Percentiles rank a stretch among this genome's conserved stretches.
Conservation (phyloP, 1,284 basidiomycete genomes). For the Thelephora terrestris region DNA sequence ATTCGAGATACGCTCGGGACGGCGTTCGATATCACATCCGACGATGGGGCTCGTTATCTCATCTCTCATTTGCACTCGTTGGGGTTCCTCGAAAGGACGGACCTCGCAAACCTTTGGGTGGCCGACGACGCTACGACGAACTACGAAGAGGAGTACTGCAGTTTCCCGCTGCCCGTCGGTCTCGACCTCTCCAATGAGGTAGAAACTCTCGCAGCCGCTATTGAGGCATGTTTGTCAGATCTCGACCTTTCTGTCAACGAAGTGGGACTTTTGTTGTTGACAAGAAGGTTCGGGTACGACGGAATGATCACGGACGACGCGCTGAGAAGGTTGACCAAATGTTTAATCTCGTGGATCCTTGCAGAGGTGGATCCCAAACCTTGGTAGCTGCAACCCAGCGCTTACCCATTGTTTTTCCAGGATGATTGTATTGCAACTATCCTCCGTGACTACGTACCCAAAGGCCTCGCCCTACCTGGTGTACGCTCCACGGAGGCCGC, state of each 20-base stretch:
- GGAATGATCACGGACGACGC: conserved; percentile 62
- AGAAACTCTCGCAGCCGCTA: conserved; percentile 57
- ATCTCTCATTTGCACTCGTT: conserved; percentile 50
- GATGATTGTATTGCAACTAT: conserved; percentile 52
- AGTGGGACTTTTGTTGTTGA: conserved; percentile 54
- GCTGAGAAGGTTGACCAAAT: conserved; percentile 39
- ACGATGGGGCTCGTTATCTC: conserved; percentile 40
- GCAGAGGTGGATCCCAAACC: conserved; percentile 37
- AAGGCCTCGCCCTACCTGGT: conserved; percentile 48
- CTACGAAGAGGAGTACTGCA: conserved; percentile 29
- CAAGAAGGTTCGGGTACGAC: conserved; percentile 61
- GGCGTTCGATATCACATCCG: conserved; percentile 46
- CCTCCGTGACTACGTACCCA: conserved; percentile 52
- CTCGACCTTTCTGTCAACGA: conserved; percentile 67
- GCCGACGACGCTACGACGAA: conserved; percentile 16
- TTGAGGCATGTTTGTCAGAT: conserved; percentile 64
- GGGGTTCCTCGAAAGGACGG: conserved; percentile 46
- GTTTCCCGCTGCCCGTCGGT: conserved; percentile 58
- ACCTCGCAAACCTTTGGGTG: conserved; percentile 28
- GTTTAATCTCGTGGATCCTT: conserved; percentile 49
- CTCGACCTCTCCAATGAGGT: conserved; percentile 64
- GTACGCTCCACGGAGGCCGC: conserved; percentile 37
- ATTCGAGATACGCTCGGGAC: conserved; percentile 52
- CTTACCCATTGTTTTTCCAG: conserved; percentile 23
- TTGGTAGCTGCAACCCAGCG: not conserved